These are phyloP conservation scores for Sequoiadendron giganteum DNA, from an alignment of 75 land plant genomes.

Conservation along the genomic window DNA sequence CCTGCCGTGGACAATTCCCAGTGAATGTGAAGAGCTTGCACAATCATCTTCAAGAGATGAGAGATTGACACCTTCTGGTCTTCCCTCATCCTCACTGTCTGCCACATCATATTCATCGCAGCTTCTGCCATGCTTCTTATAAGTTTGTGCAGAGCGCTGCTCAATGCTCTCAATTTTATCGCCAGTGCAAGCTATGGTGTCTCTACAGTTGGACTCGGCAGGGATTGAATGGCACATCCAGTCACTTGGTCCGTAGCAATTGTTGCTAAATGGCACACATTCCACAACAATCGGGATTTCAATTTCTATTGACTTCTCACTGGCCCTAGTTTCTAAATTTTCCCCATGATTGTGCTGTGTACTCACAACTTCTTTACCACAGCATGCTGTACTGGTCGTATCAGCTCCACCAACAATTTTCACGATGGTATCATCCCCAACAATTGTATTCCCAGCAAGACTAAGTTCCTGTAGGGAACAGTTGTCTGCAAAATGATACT, in stretches of 20 bases:
- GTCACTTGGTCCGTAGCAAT: not conserved
- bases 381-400: not conserved
- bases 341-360: not conserved
- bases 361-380: not conserved
- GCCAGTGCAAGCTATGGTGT: not conserved
- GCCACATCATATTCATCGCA: conserved; percentile 38
- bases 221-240: not conserved
- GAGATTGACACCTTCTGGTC: conserved; percentile 6
- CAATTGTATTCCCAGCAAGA: conserved; percentile 34
- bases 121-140: not conserved
- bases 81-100: conserved; percentile 57
- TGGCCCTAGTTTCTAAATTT: not conserved
- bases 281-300: conserved; percentile 4
- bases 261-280: not conserved
- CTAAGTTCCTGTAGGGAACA: conserved; percentile 63
- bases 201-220: not conserved
- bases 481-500: conserved; percentile 31
- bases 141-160: not conserved
- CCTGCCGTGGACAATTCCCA: not conserved
- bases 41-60: conserved; percentile 23
- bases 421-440: conserved; percentile 22
- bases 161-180: not conserved
- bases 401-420: conserved; percentile 1
- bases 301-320: not conserved
- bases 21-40: conserved; percentile 22